Percentiles rank a stretch among this genome's conserved stretches.
These are phyloP conservation scores for Capronia epimyces DNA, from an alignment of 2,329 filamentous ascomycete species.

Conservation along the genomic window DNA sequence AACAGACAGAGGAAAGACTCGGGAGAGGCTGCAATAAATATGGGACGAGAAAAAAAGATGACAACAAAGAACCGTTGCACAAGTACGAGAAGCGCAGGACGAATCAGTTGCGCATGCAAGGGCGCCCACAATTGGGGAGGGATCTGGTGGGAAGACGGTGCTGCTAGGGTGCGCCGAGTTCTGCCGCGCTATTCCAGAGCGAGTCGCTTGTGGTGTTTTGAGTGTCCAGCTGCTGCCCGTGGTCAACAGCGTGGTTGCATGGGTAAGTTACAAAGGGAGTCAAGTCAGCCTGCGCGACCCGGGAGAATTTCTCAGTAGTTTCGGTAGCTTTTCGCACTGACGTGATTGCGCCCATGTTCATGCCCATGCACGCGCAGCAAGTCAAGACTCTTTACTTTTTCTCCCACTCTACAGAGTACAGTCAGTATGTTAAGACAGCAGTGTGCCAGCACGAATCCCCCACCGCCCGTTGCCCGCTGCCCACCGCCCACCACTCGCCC, in stretches of 20 bases:
- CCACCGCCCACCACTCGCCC: too few relatives aligned
- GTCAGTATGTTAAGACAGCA: too few relatives aligned
- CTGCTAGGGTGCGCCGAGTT: conserved; percentile 9
- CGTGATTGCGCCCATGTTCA: conserved; percentile 17
- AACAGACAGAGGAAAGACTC: conserved; percentile 13
- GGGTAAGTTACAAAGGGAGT: conserved; percentile 21
- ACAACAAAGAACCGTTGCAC: conserved; percentile 25
- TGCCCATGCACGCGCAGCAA: not conserved
- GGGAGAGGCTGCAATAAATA: conserved; percentile 22
- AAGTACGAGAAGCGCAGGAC: conserved; percentile 21
- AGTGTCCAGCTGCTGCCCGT: conserved; percentile 10
- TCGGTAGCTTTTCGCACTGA: conserved; percentile 8
- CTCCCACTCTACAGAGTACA: too few relatives aligned
- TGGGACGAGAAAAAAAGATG: conserved; percentile 26
- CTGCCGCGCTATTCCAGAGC: conserved; percentile 20
- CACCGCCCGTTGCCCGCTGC: too few relatives aligned
- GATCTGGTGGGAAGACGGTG: conserved; percentile 23
- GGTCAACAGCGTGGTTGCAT: conserved; percentile 16
- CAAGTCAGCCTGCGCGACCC: conserved; percentile 22
- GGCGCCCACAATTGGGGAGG: conserved; percentile 21
- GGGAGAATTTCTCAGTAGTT: conserved; percentile 1
- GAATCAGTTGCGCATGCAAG: conserved; percentile 27
- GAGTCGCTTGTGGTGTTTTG: conserved; percentile 13
- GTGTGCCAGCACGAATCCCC: too few relatives aligned
- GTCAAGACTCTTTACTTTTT: too few relatives aligned